Evolutionary conservation across 352 stramenopile genomes (phyloP).

Genomic region (Elongisporangium senticosum): DNA sequence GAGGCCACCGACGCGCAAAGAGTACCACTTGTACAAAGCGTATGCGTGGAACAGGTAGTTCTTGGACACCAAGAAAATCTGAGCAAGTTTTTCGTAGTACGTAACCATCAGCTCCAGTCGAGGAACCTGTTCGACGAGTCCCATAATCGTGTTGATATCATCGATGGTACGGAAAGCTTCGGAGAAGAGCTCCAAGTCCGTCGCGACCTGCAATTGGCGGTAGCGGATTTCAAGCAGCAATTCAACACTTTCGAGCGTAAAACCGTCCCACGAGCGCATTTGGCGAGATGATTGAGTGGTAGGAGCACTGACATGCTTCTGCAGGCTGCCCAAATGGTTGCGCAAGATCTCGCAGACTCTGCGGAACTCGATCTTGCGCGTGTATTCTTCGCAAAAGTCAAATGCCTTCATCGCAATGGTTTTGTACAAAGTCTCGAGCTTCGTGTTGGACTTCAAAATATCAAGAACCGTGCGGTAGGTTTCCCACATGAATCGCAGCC

Average conservation of each 20-base stretch:
- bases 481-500: slow-evolving; percentile 97
- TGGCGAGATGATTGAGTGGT: slow-evolving; percentile 72
- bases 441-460: slow-evolving; percentile 96
- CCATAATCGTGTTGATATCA: slow-evolving; percentile 98
- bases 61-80: slow-evolving; percentile 96
- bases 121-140: slow-evolving; percentile 78
- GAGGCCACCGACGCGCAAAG: slow-evolving; percentile 88
- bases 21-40: slow-evolving; percentile 95
- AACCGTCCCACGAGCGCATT: slow-evolving; percentile 96
- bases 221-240: slow-evolving; percentile 96
- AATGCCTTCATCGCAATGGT: slow-evolving; percentile 75
- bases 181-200: slow-evolving; percentile 93
- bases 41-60: slow-evolving; percentile 98
- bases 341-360: slow-evolving; percentile 96
- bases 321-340: slow-evolving; percentile 93
- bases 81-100: slow-evolving; percentile 98
- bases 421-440: slow-evolving; percentile 83
- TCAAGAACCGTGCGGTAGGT: slow-evolving; percentile 97
- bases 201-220: slow-evolving; percentile 94
- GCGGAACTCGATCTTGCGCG: slow-evolving; percentile 94
- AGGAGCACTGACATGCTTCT: slow-evolving; percentile 85
- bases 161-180: slow-evolving; percentile 98
- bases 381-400: slow-evolving; percentile 83
- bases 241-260: slow-evolving; percentile 93
- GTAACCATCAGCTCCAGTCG: slow-evolving; percentile 94